phyloP scores from a whole-genome alignment of 495 filamentous ascomycete genomes.

The Hypoxylon perforatum region DNA sequence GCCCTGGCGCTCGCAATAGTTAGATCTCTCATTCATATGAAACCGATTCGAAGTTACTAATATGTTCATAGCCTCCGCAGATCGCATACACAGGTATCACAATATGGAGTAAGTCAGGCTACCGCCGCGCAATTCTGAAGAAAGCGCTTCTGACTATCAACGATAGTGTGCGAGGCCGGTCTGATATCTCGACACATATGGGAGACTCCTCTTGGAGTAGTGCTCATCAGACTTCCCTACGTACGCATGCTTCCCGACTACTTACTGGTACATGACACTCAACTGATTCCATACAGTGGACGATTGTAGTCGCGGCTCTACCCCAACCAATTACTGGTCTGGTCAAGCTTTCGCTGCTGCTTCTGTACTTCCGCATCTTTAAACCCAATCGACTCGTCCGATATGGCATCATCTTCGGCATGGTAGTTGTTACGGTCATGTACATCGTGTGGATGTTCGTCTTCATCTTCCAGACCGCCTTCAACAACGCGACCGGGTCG shows the following conservation, averaged over 20 bases:
- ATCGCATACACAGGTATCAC: constrained; percentile 5
- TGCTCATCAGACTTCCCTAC: constrained; percentile 1
- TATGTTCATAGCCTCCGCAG: constrained; percentile 1
- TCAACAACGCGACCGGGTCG: background rate
- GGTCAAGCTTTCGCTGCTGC: background rate
- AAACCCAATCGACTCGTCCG: constrained; percentile 3
- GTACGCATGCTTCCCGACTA: background rate
- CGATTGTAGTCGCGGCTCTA: background rate
- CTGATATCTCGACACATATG: constrained; percentile 4
- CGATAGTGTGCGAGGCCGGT: constrained; percentile 5
- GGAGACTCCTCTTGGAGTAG: constrained; percentile 5
- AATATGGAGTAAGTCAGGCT: constrained; percentile 14
- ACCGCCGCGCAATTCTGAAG: no score
- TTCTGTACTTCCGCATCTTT: constrained; percentile 7
- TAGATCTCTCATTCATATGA: no score
- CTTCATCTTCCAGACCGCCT: constrained; percentile 6
- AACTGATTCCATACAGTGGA: constrained; percentile 2
- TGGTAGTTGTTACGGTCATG: background rate
- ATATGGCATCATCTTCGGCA: constrained; percentile 11
- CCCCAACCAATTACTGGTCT: constrained; percentile 4
- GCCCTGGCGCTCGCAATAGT: no score
- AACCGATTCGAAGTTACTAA: no score
- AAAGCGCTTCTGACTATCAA: no score
- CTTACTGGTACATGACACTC: background rate
- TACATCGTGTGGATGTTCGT: constrained; percentile 5